Evolutionary conservation across 306 rosid genomes (phyloP), one percentile per base, ranked within the genome.

Genomic region (Heteromeles arbutifolia): DNA sequence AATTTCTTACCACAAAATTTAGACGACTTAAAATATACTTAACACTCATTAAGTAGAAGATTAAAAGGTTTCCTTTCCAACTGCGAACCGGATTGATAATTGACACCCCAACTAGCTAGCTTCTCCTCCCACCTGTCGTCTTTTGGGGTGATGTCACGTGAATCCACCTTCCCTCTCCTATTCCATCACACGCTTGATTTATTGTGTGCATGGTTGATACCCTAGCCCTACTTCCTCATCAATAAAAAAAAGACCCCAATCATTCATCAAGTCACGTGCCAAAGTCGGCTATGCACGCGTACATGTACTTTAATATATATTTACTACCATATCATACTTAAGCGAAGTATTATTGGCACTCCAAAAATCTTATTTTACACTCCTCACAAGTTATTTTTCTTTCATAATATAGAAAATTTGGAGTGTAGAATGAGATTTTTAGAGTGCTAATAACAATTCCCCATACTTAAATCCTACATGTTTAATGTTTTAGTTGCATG

Each of bases 101-200:
- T 87, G 93, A 92, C 92, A 84, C 77, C 82, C 84, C 91, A 86
- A 84, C 95, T 71, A 68, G 77, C 95, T 65, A 65, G 75, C 74
- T 76, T 72, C 67, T 44, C 8, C 37, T 31, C 67, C 78, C 78
- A 79, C 77, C 83, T 81, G 82, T 81, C 67, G 70, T 79, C 78
- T 53, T 82, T 84, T 79, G 80, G 75, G 72, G 70, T 13, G 73
- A 73, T 70, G 78, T 90, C 97, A 92, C 92, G 85, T 92, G 97
- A 92, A 83, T 80, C 91, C 88, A 84, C 81, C 82, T 85, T 80
- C 86, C 70, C 22, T 65, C 68, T 24, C 57, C n/a, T 41, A 25
- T 18, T 6, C 56, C 68, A 79, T 74, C 87, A 75, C 94, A 83
- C 96, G 91, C 78, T 82, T 73, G 78, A 58, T 75, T 8, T 64